These are phyloP conservation scores for Fraxinus sp. DNA, from an alignment of 305 asterid species.

Conservation along the genomic window DNA sequence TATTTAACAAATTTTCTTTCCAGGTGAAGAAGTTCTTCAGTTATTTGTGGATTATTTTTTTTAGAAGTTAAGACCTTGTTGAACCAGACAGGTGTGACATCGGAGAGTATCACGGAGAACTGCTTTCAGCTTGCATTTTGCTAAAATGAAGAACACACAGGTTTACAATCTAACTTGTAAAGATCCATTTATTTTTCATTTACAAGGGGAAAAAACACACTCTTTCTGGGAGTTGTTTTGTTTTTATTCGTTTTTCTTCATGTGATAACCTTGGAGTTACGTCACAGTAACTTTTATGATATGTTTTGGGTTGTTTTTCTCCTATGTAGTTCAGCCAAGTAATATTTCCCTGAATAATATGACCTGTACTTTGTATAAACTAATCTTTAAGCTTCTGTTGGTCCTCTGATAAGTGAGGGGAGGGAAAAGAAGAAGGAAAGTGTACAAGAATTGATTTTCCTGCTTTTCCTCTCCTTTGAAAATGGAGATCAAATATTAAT, in stretches of 20 bases:
- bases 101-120: conserved; percentile 43
- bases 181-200: neutral
- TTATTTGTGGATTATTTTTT: neutral
- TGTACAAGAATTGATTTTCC: neutral
- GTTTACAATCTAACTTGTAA: conserved; percentile 18
- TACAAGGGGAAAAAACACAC: neutral
- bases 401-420: neutral
- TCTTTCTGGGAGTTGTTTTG: neutral
- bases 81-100: conserved; percentile 11
- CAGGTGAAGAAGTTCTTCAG: conserved; percentile 33
- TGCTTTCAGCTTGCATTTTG: conserved; percentile 31
- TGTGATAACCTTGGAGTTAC: neutral
- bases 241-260: neutral
- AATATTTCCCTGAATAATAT: neutral
- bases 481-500: neutral
- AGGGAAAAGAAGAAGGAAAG: neutral
- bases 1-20: conserved; percentile 18
- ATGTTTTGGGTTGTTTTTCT: neutral
- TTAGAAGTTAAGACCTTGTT: conserved; percentile 21
- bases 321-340: neutral
- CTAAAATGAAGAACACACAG: conserved; percentile 59
- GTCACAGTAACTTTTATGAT: neutral
- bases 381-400: neutral
- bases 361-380: neutral
- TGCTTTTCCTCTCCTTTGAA: neutral